A percentile compares a stretch with the other conserved stretches of the same genome.
Evolutionary conservation across 768 basidiomycete genomes (phyloP).

Genomic region (Coprinopsis strossmayeri): DNA sequence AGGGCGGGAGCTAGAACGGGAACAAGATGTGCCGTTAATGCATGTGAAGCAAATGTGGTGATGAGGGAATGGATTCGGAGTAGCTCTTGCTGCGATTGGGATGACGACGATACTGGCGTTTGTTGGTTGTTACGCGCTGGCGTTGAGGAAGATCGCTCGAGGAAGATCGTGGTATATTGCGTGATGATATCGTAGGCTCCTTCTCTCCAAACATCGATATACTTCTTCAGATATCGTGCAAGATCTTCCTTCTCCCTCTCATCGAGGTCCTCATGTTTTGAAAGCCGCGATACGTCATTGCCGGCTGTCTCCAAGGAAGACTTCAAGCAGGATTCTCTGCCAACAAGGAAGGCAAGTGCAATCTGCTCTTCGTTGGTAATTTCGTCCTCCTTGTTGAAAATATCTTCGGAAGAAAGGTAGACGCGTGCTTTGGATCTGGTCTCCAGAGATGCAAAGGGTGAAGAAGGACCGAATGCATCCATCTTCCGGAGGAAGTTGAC

Average conservation of each 20-base stretch:
- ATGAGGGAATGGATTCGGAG: slow-evolving; percentile 44
- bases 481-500: slow-evolving; percentile 83
- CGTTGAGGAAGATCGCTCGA: slow-evolving; percentile 51
- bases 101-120: slow-evolving; percentile 15
- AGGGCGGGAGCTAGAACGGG: slow-evolving; percentile 58
- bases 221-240: slow-evolving; percentile 74
- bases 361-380: slow-evolving; percentile 62
- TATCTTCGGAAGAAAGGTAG: slow-evolving; percentile 13
- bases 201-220: slow-evolving; percentile 89
- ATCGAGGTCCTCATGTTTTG: slow-evolving; percentile 22
- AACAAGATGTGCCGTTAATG: slow-evolving; percentile 60
- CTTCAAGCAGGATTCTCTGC: slow-evolving; percentile 54
- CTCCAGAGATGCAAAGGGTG: slow-evolving; percentile 20
- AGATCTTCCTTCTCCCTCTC: slow-evolving; percentile 66
- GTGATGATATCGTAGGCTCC: slow-evolving; percentile 89
- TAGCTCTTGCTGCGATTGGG: slow-evolving; percentile 19
- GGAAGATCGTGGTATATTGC: slow-evolving; percentile 85
- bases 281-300: slow-evolving; percentile 35
- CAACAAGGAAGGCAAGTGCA: slow-evolving; percentile 79
- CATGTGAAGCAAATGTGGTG: slow-evolving; percentile 56
- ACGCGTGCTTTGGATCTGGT: slow-evolving; percentile 13
- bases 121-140: slow-evolving; percentile 13
- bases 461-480: slow-evolving; percentile 46
- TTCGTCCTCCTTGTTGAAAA: slow-evolving; percentile 17
- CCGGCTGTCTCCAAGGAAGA: slow-evolving; percentile 48